Evolutionary conservation across 140 eudicot genomes (phyloP).

Genomic region (Erigeron philadelphicus): DNA sequence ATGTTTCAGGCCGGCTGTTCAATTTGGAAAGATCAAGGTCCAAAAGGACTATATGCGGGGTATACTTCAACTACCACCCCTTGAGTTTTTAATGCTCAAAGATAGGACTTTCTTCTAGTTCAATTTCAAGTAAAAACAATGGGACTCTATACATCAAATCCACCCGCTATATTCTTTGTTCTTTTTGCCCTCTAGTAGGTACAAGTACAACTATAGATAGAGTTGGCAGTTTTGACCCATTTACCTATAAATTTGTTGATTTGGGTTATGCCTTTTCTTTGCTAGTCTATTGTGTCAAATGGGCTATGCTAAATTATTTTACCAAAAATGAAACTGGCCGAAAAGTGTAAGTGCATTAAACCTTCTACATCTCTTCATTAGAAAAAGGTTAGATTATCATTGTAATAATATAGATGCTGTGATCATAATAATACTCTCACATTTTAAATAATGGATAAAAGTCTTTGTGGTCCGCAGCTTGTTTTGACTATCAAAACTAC

Average conservation of each 20-base stretch:
- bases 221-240: constrained; percentile 8
- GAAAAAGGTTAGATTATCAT: not conserved
- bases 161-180: not conserved
- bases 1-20: constrained; percentile 93
- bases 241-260: not conserved
- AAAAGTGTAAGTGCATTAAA: not conserved
- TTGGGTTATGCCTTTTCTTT: not conserved
- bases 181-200: not conserved
- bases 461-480: not conserved
- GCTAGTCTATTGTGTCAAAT: not conserved
- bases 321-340: not conserved
- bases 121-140: not conserved
- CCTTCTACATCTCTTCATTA: constrained; percentile 1
- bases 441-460: not conserved
- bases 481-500: not conserved
- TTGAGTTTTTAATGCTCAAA: not conserved
- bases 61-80: constrained; percentile 22
- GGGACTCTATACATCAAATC: not conserved
- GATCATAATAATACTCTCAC: not conserved
- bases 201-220: constrained; percentile 1
- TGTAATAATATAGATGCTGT: not conserved
- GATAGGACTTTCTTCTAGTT: not conserved
- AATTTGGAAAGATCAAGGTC: constrained; percentile 93
- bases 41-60: constrained; percentile 90
- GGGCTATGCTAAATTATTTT: not conserved